phyloP scores from a whole-genome alignment of 2,329 filamentous ascomycete species.

The Leptographium radiaticola region DNA sequence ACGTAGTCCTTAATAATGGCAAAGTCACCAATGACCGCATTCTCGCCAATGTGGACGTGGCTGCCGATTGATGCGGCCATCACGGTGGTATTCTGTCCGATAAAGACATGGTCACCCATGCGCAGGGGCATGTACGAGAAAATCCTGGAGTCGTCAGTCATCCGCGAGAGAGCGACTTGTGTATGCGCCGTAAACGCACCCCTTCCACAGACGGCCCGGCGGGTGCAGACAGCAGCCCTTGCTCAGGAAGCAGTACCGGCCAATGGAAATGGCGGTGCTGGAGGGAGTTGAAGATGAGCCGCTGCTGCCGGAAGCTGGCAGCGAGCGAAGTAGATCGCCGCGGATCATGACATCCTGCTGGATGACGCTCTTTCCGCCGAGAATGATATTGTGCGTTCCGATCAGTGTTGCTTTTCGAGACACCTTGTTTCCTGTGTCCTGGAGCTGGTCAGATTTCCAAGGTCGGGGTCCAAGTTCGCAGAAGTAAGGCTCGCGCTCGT shows the following conservation, averaged over 20 bases:
- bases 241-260: constrained; percentile 81
- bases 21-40: constrained; percentile 70
- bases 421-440: constrained; percentile 99
- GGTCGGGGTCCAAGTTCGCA: too few relatives aligned
- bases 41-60: constrained; percentile 73
- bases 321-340: constrained; percentile 64
- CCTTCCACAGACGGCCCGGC: constrained; percentile 70
- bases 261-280: constrained; percentile 69
- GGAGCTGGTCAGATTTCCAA: background rate
- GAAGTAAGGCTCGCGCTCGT: background rate
- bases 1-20: constrained; percentile 91
- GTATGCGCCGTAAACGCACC: constrained; percentile 23
- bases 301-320: constrained; percentile 27
- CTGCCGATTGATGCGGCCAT: constrained; percentile 74
- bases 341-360: constrained; percentile 90
- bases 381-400: constrained; percentile 94
- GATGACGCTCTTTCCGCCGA: constrained; percentile 91
- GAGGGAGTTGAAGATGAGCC: constrained; percentile 17
- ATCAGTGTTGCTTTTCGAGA: constrained; percentile 83
- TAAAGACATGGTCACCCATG: constrained; percentile 87
- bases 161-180: background rate
- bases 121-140: constrained; percentile 82
- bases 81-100: constrained; percentile 62
- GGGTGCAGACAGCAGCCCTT: constrained; percentile 68
- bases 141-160: constrained; percentile 20